Percentiles rank a stretch among this genome's conserved stretches.
Evolutionary conservation across 1,284 basidiomycete species (phyloP).

Genomic region (Leccinum pseudoinsigne): DNA sequence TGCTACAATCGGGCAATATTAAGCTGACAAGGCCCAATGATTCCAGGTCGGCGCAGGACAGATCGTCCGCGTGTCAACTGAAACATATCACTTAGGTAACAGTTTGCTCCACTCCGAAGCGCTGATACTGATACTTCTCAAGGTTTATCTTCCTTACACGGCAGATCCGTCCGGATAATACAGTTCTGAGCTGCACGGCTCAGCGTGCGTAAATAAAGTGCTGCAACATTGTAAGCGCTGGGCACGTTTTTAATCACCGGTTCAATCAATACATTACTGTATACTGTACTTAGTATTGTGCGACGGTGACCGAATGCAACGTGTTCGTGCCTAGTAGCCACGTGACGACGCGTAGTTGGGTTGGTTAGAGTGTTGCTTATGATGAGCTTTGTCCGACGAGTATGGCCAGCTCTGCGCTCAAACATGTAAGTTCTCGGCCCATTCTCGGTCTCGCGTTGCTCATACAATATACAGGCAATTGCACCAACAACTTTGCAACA

Average conservation of each 20-base stretch:
- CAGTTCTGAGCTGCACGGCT: background rate
- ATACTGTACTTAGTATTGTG: background rate
- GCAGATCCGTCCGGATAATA: background rate
- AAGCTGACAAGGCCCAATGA: background rate
- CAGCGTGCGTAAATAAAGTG: background rate
- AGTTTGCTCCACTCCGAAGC: conserved; percentile 20
- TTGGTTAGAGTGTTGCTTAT: background rate
- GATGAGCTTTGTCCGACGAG: conserved; percentile 5
- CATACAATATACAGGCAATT: conserved; percentile 22
- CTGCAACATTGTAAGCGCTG: background rate
- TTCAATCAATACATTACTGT: no score
- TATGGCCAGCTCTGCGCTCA: conserved; percentile 58
- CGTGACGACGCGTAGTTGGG: conserved; percentile 4
- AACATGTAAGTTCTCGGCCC: conserved; percentile 45
- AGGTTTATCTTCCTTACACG: background rate
- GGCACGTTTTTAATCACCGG: conserved; percentile 3
- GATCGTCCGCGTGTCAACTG: conserved; percentile 10
- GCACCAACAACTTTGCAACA: conserved; percentile 63
- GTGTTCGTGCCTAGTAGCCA: background rate
- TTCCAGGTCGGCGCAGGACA: background rate
- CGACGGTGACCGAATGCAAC: background rate
- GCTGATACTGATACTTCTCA: conserved; percentile 9
- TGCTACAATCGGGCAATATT: background rate
- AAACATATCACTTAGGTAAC: conserved; percentile 16
- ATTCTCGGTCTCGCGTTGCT: background rate